phyloP scores from a whole-genome alignment of 2,329 filamentous ascomycete genomes.

The Tolypocladium amazonense region DNA sequence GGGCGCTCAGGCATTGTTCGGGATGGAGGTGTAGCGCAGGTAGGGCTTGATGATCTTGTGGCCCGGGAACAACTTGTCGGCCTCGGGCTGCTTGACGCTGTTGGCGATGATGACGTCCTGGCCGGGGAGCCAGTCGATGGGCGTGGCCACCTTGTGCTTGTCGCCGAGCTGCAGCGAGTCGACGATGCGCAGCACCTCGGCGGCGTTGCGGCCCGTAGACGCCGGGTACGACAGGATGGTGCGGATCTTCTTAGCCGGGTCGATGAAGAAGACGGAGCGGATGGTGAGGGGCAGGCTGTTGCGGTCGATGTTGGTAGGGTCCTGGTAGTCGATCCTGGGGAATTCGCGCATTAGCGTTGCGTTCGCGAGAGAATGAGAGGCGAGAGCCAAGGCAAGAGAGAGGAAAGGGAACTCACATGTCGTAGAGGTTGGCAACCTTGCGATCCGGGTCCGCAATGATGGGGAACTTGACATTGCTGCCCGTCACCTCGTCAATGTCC shows the following conservation, averaged over 20 bases:
- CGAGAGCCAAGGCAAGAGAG: neutral
- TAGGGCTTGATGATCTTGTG: conserved; percentile 60
- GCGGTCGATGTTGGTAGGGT: conserved; percentile 68
- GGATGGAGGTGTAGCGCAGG: conserved; percentile 60
- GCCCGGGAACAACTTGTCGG: conserved; percentile 78
- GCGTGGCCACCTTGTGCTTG: conserved; percentile 78
- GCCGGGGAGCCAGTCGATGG: conserved; percentile 81
- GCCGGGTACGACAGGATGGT: conserved; percentile 89
- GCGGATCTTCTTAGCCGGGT: conserved; percentile 87
- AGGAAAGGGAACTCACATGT: conserved; percentile 48
- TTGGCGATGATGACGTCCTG: conserved; percentile 92
- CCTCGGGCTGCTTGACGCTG: conserved; percentile 70
- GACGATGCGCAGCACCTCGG: conserved; percentile 68
- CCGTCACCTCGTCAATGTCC: conserved; percentile 73
- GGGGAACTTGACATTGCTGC: conserved; percentile 61
- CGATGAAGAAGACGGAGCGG: conserved; percentile 89
- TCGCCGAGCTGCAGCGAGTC: conserved; percentile 76
- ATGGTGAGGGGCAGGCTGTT: conserved; percentile 90
- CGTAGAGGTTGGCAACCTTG: conserved; percentile 65
- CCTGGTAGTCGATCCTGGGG: conserved; percentile 64
- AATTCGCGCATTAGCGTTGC: neutral
- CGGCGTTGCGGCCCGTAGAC: conserved; percentile 74
- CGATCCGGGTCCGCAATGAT: conserved; percentile 74
- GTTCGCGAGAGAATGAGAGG: too few relatives aligned
- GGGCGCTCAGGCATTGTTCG: conserved; percentile 40